Evolutionary conservation across 2,329 filamentous ascomycete genomes (phyloP), one percentile per base, ranked within the genome.

Genomic region (Macrophomina tecta): DNA sequence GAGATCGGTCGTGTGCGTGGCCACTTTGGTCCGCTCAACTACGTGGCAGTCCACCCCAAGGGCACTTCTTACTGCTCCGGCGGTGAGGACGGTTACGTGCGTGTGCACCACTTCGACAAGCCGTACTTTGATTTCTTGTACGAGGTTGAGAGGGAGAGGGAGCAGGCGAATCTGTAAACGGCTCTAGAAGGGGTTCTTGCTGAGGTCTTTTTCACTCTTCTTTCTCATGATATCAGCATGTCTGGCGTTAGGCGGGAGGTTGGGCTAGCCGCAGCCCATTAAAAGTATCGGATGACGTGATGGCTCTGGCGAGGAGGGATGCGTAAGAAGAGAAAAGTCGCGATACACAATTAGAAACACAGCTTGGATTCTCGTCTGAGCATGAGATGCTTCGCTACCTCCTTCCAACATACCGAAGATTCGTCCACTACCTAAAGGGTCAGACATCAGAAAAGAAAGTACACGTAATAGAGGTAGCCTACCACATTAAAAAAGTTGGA

Each of bases 91-190:
- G 95, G 95, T 76, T 99, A 99, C 83, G 94, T 99, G 71, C 92
- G 95, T 77, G 90, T 98, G 73, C 95, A 99, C 83, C 93, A 97
- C 82, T 99, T 99, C 82, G 95, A 99, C 84, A 97, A 97, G 86
- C 88, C 91, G 69, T 99, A 97, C 86, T 98, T 95, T 80, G 95
- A 99, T 82, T 99, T 99, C 84, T 88, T 91, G 85, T 99, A 97
- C 81, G 95, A 99, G 86, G 95, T 98, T 69, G 95, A 99, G 89
- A 87, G 94, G 81, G 94, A 97, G 84, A 80, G 82, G 76, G 70
- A 82, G 75, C 78, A 82, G 74, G 73, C 75, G 67, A 77, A 76
- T 70, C 71, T 78, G 73, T 79, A 76, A 66, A 48, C 30, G 40
- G 52, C 28, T 38, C 23, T 38, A 28, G 42, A 38, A 36, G 64